Base-by-base conservation (phyloP, 345 rosid species). In the Citrus reticulata region DNA sequence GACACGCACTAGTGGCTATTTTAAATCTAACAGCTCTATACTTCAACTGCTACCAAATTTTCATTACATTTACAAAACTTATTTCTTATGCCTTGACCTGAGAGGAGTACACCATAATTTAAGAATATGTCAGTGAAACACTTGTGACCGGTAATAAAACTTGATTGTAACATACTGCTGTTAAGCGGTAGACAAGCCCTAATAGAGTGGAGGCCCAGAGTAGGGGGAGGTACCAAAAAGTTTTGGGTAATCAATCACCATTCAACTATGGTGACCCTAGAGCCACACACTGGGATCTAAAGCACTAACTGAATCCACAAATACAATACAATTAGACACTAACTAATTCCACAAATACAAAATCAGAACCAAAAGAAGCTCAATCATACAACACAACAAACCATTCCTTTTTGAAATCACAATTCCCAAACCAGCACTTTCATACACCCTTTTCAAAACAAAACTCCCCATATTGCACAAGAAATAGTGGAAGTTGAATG, bases 341-440 rank as follows among this genome's bases (percentile, higher is more conserved):
- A 82, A 79, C 87, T 83, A 84, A 69, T 83, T 74, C 81, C 89
- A 81, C 85, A 76, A 77, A 37, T 79, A 79, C 65, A 76, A 78
- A 34, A 78, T 68, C 42, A 77, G 77, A 84, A 85, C 70, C 57
- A 78, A 76, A 75, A 83, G 70, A 83, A 85, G 79, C 87, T 84
- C 88, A 78, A 83, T 81, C 80, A 79, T 82, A 83, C 89, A 81
- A 72, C 87, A 86, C 80, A 86, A 72, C 88, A 87, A 84, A 79
- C 80, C 86, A 85, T 76, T 83, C 72, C 86, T 81, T 81, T 84
- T 80, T 71, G 76, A 84, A 85, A 79, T 72, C 72, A 82, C 58
- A 64, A 77, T 42, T 80, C 58, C 80, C 82, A 79, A 84, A 66
- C 81, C 84, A 73, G 77, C 49, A 81, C 68, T 54, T 73, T 65